Conservation (phyloP, 2,329 filamentous ascomycete genomes). For the Alternaria viburni region DNA sequence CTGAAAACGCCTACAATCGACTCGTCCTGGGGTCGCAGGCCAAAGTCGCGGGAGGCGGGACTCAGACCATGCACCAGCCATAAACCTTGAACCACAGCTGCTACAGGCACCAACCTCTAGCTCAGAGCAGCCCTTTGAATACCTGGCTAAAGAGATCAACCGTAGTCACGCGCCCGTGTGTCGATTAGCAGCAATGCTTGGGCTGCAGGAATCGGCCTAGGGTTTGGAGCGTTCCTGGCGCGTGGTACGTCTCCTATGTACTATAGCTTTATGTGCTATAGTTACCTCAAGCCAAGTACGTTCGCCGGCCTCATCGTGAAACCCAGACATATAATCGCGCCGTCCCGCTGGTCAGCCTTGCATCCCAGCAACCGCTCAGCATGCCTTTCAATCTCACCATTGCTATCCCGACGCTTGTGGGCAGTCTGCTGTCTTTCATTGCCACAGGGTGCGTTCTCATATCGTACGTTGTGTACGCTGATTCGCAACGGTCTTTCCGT, state of each 20-base stretch:
- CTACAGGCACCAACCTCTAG: neutral
- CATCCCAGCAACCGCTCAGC: neutral
- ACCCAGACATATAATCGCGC: neutral
- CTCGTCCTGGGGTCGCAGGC: neutral
- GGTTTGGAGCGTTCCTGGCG: neutral
- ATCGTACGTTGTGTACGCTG: constrained; percentile 22
- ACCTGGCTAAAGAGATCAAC: neutral
- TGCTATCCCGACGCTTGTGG: constrained; percentile 27
- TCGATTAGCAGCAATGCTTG: neutral
- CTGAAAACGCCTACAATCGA: no score
- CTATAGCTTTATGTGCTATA: neutral
- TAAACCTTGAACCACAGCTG: neutral
- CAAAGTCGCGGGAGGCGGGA: neutral
- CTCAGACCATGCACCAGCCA: neutral
- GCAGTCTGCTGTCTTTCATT: constrained; percentile 27
- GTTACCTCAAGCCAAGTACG: neutral
- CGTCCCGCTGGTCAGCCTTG: neutral
- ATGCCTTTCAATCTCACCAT: constrained; percentile 4
- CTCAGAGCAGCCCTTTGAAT: neutral
- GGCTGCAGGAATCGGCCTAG: neutral
- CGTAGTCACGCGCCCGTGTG: neutral
- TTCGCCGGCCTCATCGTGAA: neutral
- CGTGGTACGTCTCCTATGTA: neutral
- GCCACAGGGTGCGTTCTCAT: constrained; percentile 26
- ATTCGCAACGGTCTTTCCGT: constrained; percentile 26